A percentile compares a stretch with the other conserved stretches of the same genome.
These are phyloP conservation scores for Cydonia oblonga DNA, from an alignment of 331 rosid genomes.

Conservation along the genomic window DNA sequence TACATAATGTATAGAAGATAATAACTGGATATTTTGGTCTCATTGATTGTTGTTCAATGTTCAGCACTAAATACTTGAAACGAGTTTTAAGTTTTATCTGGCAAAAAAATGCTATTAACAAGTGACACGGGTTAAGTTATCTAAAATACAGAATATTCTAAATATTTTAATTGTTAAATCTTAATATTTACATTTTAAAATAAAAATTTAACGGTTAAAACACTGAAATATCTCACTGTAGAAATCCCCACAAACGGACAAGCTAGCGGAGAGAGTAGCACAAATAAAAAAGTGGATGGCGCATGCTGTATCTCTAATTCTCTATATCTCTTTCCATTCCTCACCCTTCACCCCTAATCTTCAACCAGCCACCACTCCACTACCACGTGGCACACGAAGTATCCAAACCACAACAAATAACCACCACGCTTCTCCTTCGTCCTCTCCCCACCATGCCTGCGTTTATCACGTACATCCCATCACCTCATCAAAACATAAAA, in stretches of 20 bases:
- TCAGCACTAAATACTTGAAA: neutral
- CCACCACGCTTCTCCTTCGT: slow-evolving; percentile 23
- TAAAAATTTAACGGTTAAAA: too few relatives aligned
- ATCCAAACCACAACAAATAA: slow-evolving; percentile 43
- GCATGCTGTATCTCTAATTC: too few relatives aligned
- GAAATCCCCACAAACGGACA: too few relatives aligned
- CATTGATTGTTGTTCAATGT: neutral
- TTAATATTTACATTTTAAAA: too few relatives aligned
- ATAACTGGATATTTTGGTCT: neutral
- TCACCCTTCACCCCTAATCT: slow-evolving; percentile 79
- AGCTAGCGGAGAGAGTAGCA: too few relatives aligned
- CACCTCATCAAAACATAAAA: slow-evolving; percentile 13
- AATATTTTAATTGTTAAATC: too few relatives aligned
- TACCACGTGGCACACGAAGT: slow-evolving; percentile 61
- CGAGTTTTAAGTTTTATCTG: neutral
- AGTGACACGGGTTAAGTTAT: too few relatives aligned
- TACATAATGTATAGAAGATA: neutral
- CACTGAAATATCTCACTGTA: accelerated
- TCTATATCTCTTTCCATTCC: slow-evolving; percentile 28
- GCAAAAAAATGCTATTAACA: too few relatives aligned
- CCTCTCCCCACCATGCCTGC: slow-evolving; percentile 22
- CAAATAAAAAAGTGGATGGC: too few relatives aligned
- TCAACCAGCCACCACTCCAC: slow-evolving; percentile 40
- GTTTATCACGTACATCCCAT: slow-evolving; percentile 23
- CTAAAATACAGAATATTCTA: too few relatives aligned